phyloP scores from a whole-genome alignment of 2,329 filamentous ascomycete species.

The Blumeria hordei region DNA sequence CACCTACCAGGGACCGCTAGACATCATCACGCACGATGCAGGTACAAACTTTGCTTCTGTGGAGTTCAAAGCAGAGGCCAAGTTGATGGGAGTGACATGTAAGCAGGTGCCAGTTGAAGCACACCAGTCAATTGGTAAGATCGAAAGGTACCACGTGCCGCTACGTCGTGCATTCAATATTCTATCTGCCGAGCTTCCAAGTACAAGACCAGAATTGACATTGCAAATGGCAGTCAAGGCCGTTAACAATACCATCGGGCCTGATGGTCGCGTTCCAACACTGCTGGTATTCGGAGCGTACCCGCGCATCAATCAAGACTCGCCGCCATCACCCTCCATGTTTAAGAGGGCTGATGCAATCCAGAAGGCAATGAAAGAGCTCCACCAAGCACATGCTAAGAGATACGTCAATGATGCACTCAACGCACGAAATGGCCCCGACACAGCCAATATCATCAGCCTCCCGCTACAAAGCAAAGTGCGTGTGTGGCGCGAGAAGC shows the following conservation, averaged over 20 bases:
- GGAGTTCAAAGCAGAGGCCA: slow-evolving; percentile 1
- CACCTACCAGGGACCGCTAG: slow-evolving; percentile 2
- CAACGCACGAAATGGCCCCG: slow-evolving; percentile 1
- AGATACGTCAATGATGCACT: slow-evolving; percentile 1
- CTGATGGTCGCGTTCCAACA: not conserved
- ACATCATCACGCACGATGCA: not conserved
- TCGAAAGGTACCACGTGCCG: slow-evolving; percentile 2
- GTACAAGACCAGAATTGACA: not conserved
- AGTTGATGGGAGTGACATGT: not conserved
- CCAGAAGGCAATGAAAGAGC: slow-evolving; percentile 3
- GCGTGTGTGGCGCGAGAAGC: not conserved
- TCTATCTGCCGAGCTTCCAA: not conserved
- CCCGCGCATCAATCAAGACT: not conserved
- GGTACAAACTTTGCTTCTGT: slow-evolving; percentile 3
- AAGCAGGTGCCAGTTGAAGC: slow-evolving; percentile 1
- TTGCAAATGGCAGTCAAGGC: not conserved
- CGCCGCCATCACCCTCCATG: not conserved
- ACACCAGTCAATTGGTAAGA: not conserved
- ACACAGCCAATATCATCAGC: not conserved
- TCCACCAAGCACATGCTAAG: not conserved
- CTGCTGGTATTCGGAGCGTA: not conserved
- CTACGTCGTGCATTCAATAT: slow-evolving; percentile 1
- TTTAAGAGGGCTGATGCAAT: slow-evolving; percentile 2
- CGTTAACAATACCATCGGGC: not conserved
- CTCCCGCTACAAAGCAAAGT: not conserved